A percentile compares a stretch with the other conserved stretches of the same genome.
These are phyloP conservation scores for Harringtonia lauricola DNA, from an alignment of 2,329 filamentous ascomycete species.

Conservation along the genomic window DNA sequence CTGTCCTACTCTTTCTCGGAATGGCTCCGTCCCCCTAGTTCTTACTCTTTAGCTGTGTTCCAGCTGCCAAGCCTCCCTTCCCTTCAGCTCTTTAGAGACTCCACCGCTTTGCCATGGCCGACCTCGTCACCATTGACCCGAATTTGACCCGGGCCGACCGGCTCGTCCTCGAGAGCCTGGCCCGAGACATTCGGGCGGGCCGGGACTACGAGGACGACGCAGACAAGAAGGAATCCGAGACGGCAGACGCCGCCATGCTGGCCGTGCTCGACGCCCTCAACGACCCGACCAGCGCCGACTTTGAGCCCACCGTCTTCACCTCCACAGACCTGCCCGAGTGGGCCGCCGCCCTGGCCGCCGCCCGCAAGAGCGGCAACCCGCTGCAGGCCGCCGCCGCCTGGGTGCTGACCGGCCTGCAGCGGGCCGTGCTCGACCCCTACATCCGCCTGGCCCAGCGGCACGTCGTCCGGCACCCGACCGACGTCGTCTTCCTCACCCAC, in stretches of 20 bases:
- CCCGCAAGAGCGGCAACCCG: conserved; percentile 1
- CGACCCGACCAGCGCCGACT: conserved; percentile 26
- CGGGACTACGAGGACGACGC: conserved; percentile 11
- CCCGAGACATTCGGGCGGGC: conserved; percentile 22
- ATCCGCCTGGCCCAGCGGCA: conserved; percentile 35
- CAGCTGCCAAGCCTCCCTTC: not conserved
- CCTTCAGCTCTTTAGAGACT: not conserved
- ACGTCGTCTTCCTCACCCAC: conserved; percentile 71
- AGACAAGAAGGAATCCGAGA: not conserved
- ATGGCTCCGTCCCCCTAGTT: no score
- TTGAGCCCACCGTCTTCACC: conserved; percentile 35
- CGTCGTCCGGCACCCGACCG: conserved; percentile 54
- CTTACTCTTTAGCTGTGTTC: not conserved
- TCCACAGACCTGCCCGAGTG: conserved; percentile 27
- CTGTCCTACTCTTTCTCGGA: no score
- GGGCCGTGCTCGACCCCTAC: conserved; percentile 48
- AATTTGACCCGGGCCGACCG: conserved; percentile 29
- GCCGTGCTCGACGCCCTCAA: conserved; percentile 28
- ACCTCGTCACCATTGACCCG: conserved; percentile 24
- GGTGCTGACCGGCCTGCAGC: conserved; percentile 24
- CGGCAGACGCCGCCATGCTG: conserved; percentile 17
- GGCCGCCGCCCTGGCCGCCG: conserved; percentile 17
- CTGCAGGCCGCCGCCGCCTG: not conserved
- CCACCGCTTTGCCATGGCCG: conserved; percentile 1
- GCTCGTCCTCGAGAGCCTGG: conserved; percentile 27